Conservation (phyloP, 768 basidiomycete genomes). For the Amanita subjunquillea region DNA sequence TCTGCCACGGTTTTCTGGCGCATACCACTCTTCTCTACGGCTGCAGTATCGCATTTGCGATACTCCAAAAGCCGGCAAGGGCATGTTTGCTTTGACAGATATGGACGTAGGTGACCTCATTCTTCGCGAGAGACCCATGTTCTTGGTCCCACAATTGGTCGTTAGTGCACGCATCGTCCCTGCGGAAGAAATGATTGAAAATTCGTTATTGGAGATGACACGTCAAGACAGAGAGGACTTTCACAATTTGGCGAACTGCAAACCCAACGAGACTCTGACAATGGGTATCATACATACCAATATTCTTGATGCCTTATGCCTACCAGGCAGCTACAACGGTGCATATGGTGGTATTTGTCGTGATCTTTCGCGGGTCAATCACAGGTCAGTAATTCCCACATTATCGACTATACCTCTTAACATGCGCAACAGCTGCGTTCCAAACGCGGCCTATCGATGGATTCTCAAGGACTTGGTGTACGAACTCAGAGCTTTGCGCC, state of each 20-base stretch:
- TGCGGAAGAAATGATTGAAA: not conserved
- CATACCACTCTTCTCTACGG: not conserved
- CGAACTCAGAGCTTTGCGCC: constrained; percentile 1
- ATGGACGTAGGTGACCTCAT: not conserved
- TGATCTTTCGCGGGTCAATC: not conserved
- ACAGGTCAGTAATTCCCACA: not conserved
- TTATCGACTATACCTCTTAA: not conserved
- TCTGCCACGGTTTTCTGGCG: constrained; percentile 6
- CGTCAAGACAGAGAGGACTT: not conserved
- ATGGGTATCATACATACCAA: not conserved
- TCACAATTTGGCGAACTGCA: not conserved
- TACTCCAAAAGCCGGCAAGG: constrained; percentile 8
- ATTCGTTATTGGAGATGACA: not conserved
- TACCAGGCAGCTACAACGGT: not conserved
- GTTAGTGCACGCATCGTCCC: not conserved
- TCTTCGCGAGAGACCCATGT: not conserved
- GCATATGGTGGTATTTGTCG: not conserved
- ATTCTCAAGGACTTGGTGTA: constrained; percentile 9
- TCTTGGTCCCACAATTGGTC: not conserved
- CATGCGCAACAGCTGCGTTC: not conserved
- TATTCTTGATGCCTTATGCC: not conserved
- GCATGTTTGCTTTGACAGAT: constrained; percentile 5
- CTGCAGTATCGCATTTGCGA: not conserved
- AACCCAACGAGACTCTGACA: not conserved
- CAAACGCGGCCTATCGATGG: constrained; percentile 5